Evolutionary conservation across 148 eudicot genomes (phyloP), one percentile per base, ranked within the genome.

Genomic region (Silene latifolia): DNA sequence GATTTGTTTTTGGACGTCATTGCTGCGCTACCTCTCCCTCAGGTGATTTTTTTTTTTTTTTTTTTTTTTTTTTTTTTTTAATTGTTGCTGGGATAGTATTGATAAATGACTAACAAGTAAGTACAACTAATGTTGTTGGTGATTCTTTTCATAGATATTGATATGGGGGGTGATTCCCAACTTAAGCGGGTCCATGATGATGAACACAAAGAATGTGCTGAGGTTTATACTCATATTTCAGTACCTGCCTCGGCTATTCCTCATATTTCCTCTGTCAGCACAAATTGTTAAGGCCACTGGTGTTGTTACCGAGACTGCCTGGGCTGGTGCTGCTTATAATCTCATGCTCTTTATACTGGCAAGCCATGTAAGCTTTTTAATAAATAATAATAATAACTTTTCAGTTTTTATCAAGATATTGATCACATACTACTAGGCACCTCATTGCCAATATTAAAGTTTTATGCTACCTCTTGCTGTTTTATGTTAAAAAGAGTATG

Each of bases 291-390:
- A 82, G 78, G 80, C 91, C 32, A 88, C 85, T n/a, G 94, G 94
- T 64, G 91, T 90, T 39, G 91, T 90, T 44, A 88, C 90, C 24
- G 89, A 87, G 75, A 88, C 94, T 63, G 91, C 94, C 8, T 90
- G 94, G 94, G 94, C 88, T 29, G 91, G 94, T 54, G 94, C 94
- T 32, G 94, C 91, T 13, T 90, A 90, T 63, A 90, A 90, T 69
- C 85, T 90, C 78, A 83, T 90, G 84, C 89, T 90, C 62, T 90
- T 80, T 82, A 69, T 90, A 70, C 77, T 90, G 66, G 89, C 86
- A 73, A 88, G 94, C 79, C 94, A 90, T 81, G 94, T 90, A 85
- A 84, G 91, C 64, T 8, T 67, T 21, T 58, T 18, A 5, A 5
- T 13, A 17, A 11, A 13, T 27, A 1, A 27, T n/a, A 27, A 27